A percentile compares a stretch with the other conserved stretches of the same genome.
Evolutionary conservation across 495 filamentous ascomycete species (phyloP).

Genomic region (Trichoderma parareesei): DNA sequence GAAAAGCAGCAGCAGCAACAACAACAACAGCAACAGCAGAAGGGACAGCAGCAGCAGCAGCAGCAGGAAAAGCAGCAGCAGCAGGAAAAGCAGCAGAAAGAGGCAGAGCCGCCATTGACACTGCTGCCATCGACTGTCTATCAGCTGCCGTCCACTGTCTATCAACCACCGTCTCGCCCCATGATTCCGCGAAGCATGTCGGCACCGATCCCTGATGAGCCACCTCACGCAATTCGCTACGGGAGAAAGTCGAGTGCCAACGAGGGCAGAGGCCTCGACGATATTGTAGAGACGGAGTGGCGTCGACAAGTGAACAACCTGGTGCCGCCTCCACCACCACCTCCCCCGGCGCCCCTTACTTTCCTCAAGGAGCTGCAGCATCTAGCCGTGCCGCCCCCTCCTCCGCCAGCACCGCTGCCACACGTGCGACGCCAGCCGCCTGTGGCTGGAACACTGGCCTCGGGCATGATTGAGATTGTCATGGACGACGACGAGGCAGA

Average conservation of each 20-base stretch:
- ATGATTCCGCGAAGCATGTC: slow-evolving; percentile 63
- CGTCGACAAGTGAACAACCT: slow-evolving; percentile 34
- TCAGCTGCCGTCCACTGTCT: slow-evolving; percentile 53
- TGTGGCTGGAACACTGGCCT: slow-evolving; percentile 26
- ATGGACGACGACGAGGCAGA: slow-evolving; percentile 53
- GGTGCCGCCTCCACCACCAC: slow-evolving; percentile 42
- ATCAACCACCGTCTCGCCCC: slow-evolving; percentile 48
- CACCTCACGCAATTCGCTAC: slow-evolving; percentile 13
- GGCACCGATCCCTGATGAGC: slow-evolving; percentile 57
- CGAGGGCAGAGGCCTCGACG: slow-evolving; percentile 48
- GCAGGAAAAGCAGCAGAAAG: slow-evolving; percentile 17
- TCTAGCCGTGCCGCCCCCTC: slow-evolving; percentile 58
- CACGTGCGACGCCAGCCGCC: slow-evolving; percentile 25
- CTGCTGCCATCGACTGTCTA: slow-evolving; percentile 56
- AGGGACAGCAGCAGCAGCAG: slow-evolving; percentile 1
- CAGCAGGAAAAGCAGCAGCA: not conserved
- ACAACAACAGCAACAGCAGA: not conserved
- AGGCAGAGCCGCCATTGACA: slow-evolving; percentile 24
- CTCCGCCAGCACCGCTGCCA: slow-evolving; percentile 53
- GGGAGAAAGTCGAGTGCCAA: slow-evolving; percentile 31
- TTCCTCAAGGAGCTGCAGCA: slow-evolving; percentile 82
- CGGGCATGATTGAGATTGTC: slow-evolving; percentile 65
- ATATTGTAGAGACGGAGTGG: slow-evolving; percentile 45
- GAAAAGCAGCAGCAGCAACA: not conserved
- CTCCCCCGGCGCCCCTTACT: slow-evolving; percentile 32